A percentile compares a stretch with the other conserved stretches of the same genome.
Evolutionary conservation across 495 filamentous ascomycete genomes (phyloP).

Genomic region (Darksidea phi): DNA sequence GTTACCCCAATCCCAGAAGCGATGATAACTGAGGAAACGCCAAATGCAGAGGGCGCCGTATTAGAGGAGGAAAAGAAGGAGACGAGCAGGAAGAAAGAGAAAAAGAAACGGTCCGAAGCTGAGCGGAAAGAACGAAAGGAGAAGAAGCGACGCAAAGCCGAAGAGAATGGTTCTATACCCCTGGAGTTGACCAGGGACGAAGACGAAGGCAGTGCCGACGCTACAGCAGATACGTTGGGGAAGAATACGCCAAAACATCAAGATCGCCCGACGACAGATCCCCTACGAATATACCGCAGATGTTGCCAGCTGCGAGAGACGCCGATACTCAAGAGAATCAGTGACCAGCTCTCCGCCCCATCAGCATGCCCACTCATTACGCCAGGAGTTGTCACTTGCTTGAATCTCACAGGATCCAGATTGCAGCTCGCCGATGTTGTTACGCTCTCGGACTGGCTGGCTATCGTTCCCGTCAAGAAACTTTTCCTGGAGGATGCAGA

Average conservation of each 20-base stretch:
- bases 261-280: constrained; percentile 80
- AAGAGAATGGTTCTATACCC: constrained; percentile 77
- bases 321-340: constrained; percentile 81
- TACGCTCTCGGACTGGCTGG: constrained; percentile 89
- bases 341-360: constrained; percentile 75
- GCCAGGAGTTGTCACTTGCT: constrained; percentile 70
- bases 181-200: constrained; percentile 68
- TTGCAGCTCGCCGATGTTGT: constrained; percentile 79
- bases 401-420: constrained; percentile 82
- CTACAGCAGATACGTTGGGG: constrained; percentile 23
- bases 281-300: constrained; percentile 86
- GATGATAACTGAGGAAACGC: constrained; percentile 31
- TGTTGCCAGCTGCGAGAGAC: constrained; percentile 94
- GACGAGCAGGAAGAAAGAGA: constrained; percentile 72
- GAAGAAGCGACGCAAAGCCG: constrained; percentile 71
- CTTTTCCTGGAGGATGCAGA: constrained; percentile 82
- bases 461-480: constrained; percentile 84
- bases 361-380: constrained; percentile 57
- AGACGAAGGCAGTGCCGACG: constrained; percentile 19
- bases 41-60: constrained; percentile 35
- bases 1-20: constrained; percentile 45
- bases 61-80: constrained; percentile 49
- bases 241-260: constrained; percentile 52
- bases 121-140: constrained; percentile 85
- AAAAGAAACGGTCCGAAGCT: constrained; percentile 86